phyloP scores from a whole-genome alignment of 2,329 filamentous ascomycete genomes.

The Penicillium sp. region DNA sequence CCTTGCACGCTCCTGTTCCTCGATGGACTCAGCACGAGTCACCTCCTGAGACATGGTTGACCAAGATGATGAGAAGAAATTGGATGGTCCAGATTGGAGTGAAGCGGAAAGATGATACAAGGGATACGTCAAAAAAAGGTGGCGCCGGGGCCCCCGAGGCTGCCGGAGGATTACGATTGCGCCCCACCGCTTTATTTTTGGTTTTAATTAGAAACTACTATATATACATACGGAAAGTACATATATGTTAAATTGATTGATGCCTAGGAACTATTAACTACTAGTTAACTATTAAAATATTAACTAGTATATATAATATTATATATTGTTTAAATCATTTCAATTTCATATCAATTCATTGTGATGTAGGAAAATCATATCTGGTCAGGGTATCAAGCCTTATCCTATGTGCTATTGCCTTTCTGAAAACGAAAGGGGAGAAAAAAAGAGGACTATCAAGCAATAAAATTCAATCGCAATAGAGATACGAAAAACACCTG shows the following conservation, averaged over 20 bases:
- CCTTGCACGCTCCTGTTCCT: constrained; percentile 45
- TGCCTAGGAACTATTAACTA: too few species aligned
- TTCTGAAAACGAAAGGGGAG: not conserved
- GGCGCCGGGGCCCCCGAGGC: constrained; percentile 16
- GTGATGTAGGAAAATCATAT: constrained; percentile 18
- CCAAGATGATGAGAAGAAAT: not conserved
- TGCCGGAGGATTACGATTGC: constrained; percentile 17
- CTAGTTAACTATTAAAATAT: too few species aligned
- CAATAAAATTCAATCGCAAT: constrained; percentile 2
- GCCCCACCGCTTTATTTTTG: constrained; percentile 14
- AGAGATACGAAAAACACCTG: constrained; percentile 10
- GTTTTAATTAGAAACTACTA: constrained; percentile 6
- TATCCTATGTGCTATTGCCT: constrained; percentile 15
- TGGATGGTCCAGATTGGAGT: constrained; percentile 2
- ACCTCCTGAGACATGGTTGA: constrained; percentile 45
- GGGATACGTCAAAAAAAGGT: constrained; percentile 30
- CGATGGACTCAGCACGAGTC: constrained; percentile 44
- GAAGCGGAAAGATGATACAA: constrained; percentile 8
- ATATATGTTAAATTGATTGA: too few species aligned
- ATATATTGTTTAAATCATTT: not conserved
- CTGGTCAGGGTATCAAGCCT: constrained; percentile 28
- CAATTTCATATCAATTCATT: constrained; percentile 4
- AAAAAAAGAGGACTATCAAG: not conserved
- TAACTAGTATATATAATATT: too few species aligned
- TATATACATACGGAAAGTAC: too few species aligned